Conservation (phyloP, 2,329 filamentous ascomycete genomes). For the Penicillium sp. region DNA sequence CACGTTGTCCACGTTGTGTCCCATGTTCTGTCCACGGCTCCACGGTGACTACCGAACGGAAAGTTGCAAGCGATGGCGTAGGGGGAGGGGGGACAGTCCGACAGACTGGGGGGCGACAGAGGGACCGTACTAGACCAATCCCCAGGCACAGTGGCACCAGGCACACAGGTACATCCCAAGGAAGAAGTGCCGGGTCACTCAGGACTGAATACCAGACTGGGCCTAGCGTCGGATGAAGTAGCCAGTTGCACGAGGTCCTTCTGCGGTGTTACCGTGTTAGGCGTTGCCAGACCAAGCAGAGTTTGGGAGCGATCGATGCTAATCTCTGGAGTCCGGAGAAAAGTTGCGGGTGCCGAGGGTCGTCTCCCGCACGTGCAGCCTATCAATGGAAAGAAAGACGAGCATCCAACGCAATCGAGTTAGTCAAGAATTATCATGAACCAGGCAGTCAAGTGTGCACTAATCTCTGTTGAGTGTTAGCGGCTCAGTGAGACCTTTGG, state of each 20-base stretch:
- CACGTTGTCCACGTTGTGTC: constrained; percentile 11
- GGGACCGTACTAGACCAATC: not conserved
- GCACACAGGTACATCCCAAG: not conserved
- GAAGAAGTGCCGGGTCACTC: not conserved
- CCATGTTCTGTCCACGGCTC: not conserved
- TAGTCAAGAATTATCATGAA: not conserved
- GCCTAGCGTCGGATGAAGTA: constrained; percentile 15
- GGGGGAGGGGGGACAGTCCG: not conserved
- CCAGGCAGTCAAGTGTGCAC: not conserved
- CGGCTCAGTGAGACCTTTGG: not conserved
- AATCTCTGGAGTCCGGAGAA: constrained; percentile 13
- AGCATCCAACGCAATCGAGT: not conserved
- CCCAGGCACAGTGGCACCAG: not conserved
- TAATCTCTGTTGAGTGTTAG: not conserved
- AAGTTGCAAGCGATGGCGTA: not conserved
- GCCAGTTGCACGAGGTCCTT: constrained; percentile 6
- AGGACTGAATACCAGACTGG: constrained; percentile 8
- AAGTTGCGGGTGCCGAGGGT: constrained; percentile 14
- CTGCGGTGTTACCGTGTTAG: not conserved
- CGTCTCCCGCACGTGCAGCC: not conserved
- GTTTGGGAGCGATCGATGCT: constrained; percentile 6
- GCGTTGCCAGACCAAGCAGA: not conserved
- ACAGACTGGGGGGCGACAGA: not conserved
- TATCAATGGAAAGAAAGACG: not conserved
- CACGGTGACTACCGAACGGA: not conserved